Conservation (phyloP, 1,284 basidiomycete genomes). For the Moesziomyces parantarcticus region DNA sequence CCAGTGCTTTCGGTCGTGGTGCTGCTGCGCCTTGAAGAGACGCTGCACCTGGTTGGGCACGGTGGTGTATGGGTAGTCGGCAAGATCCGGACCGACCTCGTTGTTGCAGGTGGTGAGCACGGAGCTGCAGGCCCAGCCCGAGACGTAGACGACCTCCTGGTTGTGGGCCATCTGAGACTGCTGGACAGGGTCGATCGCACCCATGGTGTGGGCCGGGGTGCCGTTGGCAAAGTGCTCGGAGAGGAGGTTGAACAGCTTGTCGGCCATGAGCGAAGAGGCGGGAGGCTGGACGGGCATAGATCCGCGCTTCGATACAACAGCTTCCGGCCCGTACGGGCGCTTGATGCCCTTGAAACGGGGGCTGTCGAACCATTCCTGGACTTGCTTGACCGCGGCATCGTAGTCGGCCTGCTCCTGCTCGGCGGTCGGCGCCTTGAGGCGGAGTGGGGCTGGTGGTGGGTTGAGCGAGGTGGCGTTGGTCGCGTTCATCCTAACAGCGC, state of each 20-base stretch:
- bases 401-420: constrained; percentile 78
- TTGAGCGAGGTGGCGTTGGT: constrained; percentile 71
- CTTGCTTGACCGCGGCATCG: constrained; percentile 74
- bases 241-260: constrained; percentile 82
- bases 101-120: constrained; percentile 79
- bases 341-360: constrained; percentile 80
- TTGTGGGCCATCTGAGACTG: constrained; percentile 97
- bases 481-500: constrained; percentile 69
- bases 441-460: constrained; percentile 72
- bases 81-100: constrained; percentile 97
- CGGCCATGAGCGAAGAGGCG: constrained; percentile 78
- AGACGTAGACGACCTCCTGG: constrained; percentile 94
- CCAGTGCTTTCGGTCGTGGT: constrained; percentile 67
- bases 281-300: constrained; percentile 82
- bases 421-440: constrained; percentile 75
- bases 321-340: constrained; percentile 80
- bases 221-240: constrained; percentile 75
- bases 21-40: constrained; percentile 67
- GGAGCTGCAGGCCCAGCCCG: constrained; percentile 93
- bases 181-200: constrained; percentile 82
- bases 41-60: constrained; percentile 77
- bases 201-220: constrained; percentile 63
- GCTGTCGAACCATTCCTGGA: constrained; percentile 79
- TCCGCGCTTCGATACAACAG: constrained; percentile 87
- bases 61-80: constrained; percentile 91